These are phyloP conservation scores for Helicostylum pulchrum DNA, from an alignment of 192 early-diverging fungal species.

Conservation along the genomic window DNA sequence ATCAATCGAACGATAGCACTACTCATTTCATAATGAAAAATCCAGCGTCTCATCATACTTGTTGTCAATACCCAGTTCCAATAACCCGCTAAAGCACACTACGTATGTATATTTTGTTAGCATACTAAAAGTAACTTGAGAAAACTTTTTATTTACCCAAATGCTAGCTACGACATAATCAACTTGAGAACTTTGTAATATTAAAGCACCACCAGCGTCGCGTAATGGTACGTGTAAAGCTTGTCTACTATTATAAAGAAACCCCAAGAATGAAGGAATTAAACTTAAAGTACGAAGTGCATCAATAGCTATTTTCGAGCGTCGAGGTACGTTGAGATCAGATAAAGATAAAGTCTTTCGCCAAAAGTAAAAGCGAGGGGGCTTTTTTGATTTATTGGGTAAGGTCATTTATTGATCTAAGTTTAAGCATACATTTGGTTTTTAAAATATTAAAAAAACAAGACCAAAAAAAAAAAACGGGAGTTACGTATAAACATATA, in stretches of 20 bases:
- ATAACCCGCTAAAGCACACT: conserved; percentile 54
- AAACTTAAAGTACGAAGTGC: conserved; percentile 37
- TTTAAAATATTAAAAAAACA: no score
- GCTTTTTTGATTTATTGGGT: not conserved
- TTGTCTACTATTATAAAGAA: conserved; percentile 25
- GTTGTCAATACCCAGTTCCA: conserved; percentile 56
- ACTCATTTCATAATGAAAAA: conserved; percentile 53
- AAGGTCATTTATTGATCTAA: no score
- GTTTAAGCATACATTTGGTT: no score
- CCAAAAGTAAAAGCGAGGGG: conserved; percentile 13
- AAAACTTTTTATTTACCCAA: conserved; percentile 33
- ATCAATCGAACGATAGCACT: conserved; percentile 52
- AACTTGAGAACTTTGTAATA: conserved; percentile 31
- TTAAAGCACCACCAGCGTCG: conserved; percentile 33
- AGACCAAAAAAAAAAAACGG: no score
- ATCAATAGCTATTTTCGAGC: conserved; percentile 32
- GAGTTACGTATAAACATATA: no score
- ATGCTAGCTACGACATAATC: conserved; percentile 42
- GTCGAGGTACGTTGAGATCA: conserved; percentile 36
- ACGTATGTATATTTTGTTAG: not conserved
- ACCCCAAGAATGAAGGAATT: conserved; percentile 36
- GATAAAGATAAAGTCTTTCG: conserved; percentile 21
- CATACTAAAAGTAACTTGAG: not conserved
- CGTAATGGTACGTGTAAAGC: conserved; percentile 24
- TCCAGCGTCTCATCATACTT: conserved; percentile 56